Percentiles rank a stretch among this genome's conserved stretches.
Conservation (phyloP, 2,329 filamentous ascomycete species). For the Diaporthe capsici region DNA sequence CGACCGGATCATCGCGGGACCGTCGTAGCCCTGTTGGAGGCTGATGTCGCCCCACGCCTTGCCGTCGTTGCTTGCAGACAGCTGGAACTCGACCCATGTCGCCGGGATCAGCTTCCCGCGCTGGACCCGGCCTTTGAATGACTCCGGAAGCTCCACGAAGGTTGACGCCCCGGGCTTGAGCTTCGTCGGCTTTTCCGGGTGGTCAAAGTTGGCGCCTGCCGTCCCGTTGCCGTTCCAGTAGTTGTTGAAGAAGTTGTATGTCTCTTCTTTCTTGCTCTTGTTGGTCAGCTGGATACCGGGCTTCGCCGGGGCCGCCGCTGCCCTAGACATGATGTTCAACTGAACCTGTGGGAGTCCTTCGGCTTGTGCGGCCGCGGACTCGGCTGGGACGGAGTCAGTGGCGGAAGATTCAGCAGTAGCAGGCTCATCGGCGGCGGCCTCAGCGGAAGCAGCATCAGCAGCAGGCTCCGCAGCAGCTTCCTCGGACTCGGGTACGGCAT, state of each 20-base stretch:
- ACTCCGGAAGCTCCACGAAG: slow-evolving; percentile 49
- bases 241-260: slow-evolving; percentile 58
- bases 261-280: slow-evolving; percentile 50
- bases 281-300: slow-evolving; percentile 56
- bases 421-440: neutral
- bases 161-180: slow-evolving; percentile 49
- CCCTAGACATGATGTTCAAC: slow-evolving; percentile 26
- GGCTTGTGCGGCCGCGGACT: neutral
- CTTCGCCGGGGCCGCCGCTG: slow-evolving; percentile 24
- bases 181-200: slow-evolving; percentile 52
- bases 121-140: slow-evolving; percentile 55
- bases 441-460: neutral
- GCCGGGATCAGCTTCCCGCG: slow-evolving; percentile 37
- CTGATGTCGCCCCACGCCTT: slow-evolving; percentile 36
- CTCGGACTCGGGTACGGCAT: neutral
- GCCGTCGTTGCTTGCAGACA: slow-evolving; percentile 31
- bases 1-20: slow-evolving; percentile 34
- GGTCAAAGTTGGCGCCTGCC: slow-evolving; percentile 57
- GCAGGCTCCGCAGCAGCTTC: neutral
- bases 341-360: neutral
- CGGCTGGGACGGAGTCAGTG: neutral
- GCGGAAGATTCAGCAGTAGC: neutral
- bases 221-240: slow-evolving; percentile 57
- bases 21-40: slow-evolving; percentile 37
- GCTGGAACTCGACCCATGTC: slow-evolving; percentile 38